Evolutionary conservation across 768 basidiomycete species (phyloP), one percentile per base, ranked within the genome.

Genomic region (Pisolithus orientalis): DNA sequence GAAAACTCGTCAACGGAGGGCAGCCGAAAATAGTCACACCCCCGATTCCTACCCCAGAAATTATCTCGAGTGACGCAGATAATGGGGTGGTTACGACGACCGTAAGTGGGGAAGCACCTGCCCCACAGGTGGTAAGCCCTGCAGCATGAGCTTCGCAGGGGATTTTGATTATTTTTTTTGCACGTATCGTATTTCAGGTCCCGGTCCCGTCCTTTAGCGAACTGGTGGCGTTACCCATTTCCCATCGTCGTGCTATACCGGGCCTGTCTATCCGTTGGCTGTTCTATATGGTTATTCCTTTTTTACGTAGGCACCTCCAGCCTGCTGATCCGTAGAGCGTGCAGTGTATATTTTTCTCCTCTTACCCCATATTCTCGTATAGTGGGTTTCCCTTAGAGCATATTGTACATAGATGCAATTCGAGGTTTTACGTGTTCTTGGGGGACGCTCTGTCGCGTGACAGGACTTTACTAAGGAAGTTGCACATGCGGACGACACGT

Each of bases 241-340:
- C 54, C 50, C 45, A 47, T 49, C 63, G 54, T 54, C 53, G 16
- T 38, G 16, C 29, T 50, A 51, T 28, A 56, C 68, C 39, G 54
- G 37, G 54, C 50, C 13, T 66, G 59, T 66, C 64, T 55, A 64
- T 67, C 51, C 68, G 66, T 17, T 68, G 66, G 66, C 56, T 70
- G 21, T 68, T 70, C 52, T 68, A 66, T 68, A 70, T 68, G 66
- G 61, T 68, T 70, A 68, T 68, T 70, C 66, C 66, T 57, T 67
- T 69, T 62, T 64, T 67, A 46, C 66, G 59, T 55, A 66, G 63
- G 52, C 55, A 59, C 42, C 56, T 53, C 48, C 65, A 24, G 61
- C 44, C 43, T 42, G 42, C 45, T 28, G 42, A 45, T 32, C 50
- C 59, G 54, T 67, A 64, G 66, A 65, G 55, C 28, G 57, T 63